Evolutionary conservation across 2,329 filamentous ascomycete genomes (phyloP).

Genomic region (Aphanoascus verrucosus): DNA sequence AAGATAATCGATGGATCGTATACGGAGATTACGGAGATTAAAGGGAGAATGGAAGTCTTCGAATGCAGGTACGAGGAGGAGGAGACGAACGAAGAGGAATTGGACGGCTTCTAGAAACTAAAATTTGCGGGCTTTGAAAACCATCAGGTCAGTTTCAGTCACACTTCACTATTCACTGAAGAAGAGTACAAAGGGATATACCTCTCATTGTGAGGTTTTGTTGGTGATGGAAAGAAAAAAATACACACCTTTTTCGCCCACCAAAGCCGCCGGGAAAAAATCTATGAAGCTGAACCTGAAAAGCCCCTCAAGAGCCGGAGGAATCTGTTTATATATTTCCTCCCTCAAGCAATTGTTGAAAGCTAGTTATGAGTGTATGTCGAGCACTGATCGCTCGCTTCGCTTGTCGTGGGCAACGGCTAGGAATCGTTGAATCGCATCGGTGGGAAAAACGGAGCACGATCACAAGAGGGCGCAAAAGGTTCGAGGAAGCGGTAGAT

Average conservation of each 20-base stretch:
- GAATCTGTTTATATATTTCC: background rate
- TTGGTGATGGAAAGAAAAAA: background rate
- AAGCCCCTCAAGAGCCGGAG: background rate
- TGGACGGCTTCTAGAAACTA: background rate
- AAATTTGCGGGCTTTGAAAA: background rate
- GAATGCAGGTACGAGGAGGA: background rate
- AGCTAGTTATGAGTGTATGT: background rate
- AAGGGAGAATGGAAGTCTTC: background rate
- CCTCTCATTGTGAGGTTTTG: too few species aligned
- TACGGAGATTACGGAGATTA: background rate
- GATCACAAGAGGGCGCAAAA: background rate
- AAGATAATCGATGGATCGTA: background rate
- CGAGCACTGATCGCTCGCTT: background rate
- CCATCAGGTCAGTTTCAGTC: background rate
- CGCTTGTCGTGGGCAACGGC: background rate
- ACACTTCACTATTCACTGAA: background rate
- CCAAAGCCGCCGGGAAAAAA: background rate
- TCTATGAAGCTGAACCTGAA: background rate
- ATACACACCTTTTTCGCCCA: background rate
- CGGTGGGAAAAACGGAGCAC: background rate
- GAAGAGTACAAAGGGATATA: background rate
- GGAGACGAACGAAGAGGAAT: background rate
- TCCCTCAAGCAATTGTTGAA: background rate
- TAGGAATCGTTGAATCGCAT: background rate
- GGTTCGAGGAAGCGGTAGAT: background rate